Conservation (phyloP, 2,329 filamentous ascomycete species). For the Penicillium sumatraense region DNA sequence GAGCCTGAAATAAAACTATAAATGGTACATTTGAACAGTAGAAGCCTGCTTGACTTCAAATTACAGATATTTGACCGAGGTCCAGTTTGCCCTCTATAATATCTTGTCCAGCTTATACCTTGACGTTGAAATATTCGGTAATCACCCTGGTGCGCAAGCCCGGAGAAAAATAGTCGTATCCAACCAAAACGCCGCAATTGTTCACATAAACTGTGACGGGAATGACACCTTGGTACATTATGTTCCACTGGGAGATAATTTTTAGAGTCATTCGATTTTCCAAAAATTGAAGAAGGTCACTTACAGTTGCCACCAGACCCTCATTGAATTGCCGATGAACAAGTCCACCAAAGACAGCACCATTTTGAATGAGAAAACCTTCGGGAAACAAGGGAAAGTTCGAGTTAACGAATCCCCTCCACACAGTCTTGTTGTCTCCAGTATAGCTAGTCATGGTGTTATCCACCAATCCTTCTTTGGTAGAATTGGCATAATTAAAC, state of each 20-base stretch:
- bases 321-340: constrained; percentile 18
- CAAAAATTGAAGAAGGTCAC: not conserved
- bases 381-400: constrained; percentile 42
- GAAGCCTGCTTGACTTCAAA: too few species aligned
- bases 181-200: constrained; percentile 39
- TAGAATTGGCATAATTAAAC: constrained; percentile 44
- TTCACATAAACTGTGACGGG: constrained; percentile 44
- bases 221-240: constrained; percentile 40
- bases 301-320: constrained; percentile 11
- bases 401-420: constrained; percentile 43
- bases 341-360: constrained; percentile 24
- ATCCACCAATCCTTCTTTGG: constrained; percentile 41
- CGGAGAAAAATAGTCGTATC: constrained; percentile 39
- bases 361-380: constrained; percentile 32
- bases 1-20: not conserved
- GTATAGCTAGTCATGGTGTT: constrained; percentile 38
- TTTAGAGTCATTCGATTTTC: not conserved
- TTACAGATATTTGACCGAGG: too few species aligned
- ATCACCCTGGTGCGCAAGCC: constrained; percentile 11
- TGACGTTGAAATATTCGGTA: constrained; percentile 12
- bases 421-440: constrained; percentile 23
- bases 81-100: too few species aligned
- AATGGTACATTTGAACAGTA: too few species aligned
- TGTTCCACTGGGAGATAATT: constrained; percentile 29
- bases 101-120: not conserved